phyloP scores from a whole-genome alignment of 345 rosid species.

The Gossypium anomalum region DNA sequence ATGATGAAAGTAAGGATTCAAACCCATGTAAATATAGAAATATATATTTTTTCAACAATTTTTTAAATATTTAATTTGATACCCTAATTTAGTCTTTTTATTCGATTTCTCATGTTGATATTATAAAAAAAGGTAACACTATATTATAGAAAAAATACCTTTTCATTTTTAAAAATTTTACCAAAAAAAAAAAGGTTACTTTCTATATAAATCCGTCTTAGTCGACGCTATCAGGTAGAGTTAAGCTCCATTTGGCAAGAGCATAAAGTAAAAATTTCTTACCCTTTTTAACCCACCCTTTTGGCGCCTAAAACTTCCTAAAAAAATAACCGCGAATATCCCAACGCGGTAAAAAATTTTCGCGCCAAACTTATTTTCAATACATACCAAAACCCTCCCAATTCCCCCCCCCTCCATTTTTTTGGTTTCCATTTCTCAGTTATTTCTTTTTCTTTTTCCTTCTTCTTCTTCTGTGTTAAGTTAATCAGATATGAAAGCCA shows the following conservation, averaged over 20 bases:
- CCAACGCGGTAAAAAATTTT: constrained; percentile 7
- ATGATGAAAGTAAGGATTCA: too few species aligned
- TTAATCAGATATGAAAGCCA: constrained; percentile 13
- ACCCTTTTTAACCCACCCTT: neutral
- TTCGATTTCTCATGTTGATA: too few species aligned
- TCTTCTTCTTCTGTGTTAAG: neutral
- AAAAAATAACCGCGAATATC: neutral
- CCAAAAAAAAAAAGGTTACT: neutral
- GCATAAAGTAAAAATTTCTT: neutral
- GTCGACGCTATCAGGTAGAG: too few species aligned
- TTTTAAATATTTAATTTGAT: too few species aligned
- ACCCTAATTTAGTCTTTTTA: too few species aligned
- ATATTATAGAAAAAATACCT: too few species aligned
- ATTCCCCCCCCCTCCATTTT: neutral
- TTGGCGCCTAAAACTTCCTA: neutral
- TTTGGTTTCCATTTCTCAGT: neutral
- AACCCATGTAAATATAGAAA: too few species aligned
- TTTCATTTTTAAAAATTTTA: too few species aligned
- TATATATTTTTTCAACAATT: too few species aligned
- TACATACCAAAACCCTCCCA: neutral
- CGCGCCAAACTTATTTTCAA: neutral
- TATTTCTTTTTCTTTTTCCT: neutral
- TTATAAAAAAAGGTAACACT: too few species aligned
- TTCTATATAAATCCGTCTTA: neutral
- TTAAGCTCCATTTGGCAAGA: neutral